These are phyloP conservation scores for Exserohilum rostratum DNA, from an alignment of 2,329 filamentous ascomycete genomes.

Conservation along the genomic window DNA sequence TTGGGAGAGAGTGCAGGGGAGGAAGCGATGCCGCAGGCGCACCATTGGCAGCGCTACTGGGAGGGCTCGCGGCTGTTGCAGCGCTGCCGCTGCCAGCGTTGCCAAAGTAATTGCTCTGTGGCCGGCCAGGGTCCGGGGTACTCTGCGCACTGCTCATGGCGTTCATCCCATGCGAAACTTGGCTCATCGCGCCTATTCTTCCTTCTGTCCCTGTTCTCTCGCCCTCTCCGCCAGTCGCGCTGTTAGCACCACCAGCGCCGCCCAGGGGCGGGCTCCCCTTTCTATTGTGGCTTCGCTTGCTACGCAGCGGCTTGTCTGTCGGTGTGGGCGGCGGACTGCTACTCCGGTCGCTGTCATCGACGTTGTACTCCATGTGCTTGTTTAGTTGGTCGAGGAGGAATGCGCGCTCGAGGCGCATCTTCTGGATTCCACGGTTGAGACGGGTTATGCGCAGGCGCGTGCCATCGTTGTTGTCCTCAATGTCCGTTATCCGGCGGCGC, in stretches of 20 bases:
- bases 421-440: constrained; percentile 84
- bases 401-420: constrained; percentile 85
- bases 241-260: constrained; percentile 8
- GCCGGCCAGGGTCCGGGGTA: constrained; percentile 46
- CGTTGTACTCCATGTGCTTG: constrained; percentile 55
- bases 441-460: constrained; percentile 79
- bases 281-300: constrained; percentile 71
- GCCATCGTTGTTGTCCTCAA: constrained; percentile 88
- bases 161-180: constrained; percentile 25
- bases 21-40: constrained; percentile 24
- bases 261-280: constrained; percentile 44
- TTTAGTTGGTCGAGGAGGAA: constrained; percentile 58
- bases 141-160: constrained; percentile 47
- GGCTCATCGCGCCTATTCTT: not conserved
- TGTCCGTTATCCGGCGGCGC: constrained; percentile 87
- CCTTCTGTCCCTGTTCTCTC: constrained; percentile 3
- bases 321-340: constrained; percentile 81
- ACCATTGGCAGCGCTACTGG: constrained; percentile 38
- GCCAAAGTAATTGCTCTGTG: constrained; percentile 40
- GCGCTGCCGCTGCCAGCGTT: constrained; percentile 17
- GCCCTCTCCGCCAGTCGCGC: constrained; percentile 6
- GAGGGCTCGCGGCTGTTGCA: constrained; percentile 31
- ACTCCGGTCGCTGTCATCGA: constrained; percentile 73
- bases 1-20: constrained; percentile 33
- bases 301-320: constrained; percentile 77